These are phyloP conservation scores for Penicillium fimorum DNA, from an alignment of 495 filamentous ascomycete species.

Conservation along the genomic window DNA sequence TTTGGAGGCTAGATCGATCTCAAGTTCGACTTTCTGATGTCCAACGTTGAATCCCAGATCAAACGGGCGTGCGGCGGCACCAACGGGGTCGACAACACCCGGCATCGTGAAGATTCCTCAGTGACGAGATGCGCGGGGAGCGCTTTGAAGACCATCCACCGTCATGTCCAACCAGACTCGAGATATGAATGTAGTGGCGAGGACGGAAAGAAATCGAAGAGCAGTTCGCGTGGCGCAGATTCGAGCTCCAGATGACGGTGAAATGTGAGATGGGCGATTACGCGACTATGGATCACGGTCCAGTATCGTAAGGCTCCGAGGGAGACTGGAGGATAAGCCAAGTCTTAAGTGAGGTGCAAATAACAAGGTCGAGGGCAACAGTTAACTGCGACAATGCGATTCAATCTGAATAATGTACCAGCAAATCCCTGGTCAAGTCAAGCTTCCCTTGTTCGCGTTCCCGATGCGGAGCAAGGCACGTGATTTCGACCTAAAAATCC, in stretches of 20 bases:
- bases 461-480: slow-evolving; percentile 26
- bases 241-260: slow-evolving; percentile 4
- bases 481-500: slow-evolving; percentile 24
- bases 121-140: slow-evolving; percentile 42
- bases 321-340: background rate
- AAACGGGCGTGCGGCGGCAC: slow-evolving; percentile 29
- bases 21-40: slow-evolving; percentile 84
- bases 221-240: background rate
- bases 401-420: slow-evolving; percentile 1
- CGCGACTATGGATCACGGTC: background rate
- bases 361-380: background rate
- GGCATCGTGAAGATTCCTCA: slow-evolving; percentile 47
- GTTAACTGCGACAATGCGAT: background rate
- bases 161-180: slow-evolving; percentile 40
- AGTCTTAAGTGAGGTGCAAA: background rate
- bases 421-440: slow-evolving; percentile 3
- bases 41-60: slow-evolving; percentile 58
- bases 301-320: background rate
- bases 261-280: slow-evolving; percentile 2
- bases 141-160: slow-evolving; percentile 40
- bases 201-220: background rate
- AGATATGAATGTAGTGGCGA: slow-evolving; percentile 13
- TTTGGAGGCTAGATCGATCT: slow-evolving; percentile 76
- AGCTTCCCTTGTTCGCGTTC: slow-evolving; percentile 20
- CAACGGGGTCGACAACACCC: slow-evolving; percentile 43